A percentile compares a stretch with the other conserved stretches of the same genome.
Evolutionary conservation across 768 basidiomycete species (phyloP).

Genomic region (Auriscalpium vulgare): DNA sequence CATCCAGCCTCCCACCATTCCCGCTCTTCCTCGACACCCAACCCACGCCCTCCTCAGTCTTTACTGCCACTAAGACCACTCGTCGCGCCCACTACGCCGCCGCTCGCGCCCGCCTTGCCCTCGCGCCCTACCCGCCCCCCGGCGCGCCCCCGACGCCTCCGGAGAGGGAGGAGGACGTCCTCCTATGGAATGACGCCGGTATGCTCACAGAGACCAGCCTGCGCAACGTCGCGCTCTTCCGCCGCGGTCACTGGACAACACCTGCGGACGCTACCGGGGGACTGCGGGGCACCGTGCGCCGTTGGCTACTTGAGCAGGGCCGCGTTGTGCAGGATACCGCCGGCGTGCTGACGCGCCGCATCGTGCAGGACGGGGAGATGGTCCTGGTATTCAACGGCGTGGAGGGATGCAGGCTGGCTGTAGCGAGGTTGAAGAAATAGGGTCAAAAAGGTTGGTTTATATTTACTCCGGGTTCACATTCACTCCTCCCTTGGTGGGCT

Average conservation of each 20-base stretch:
- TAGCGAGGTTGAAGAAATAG: conserved; percentile 1
- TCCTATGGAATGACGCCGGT: conserved; percentile 48
- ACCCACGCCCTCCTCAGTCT: conserved; percentile 45
- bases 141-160: conserved; percentile 6
- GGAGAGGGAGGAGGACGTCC: conserved; percentile 38
- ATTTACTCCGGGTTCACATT: no score
- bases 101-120: conserved; percentile 50
- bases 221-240: conserved; percentile 64
- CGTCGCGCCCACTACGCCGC: conserved; percentile 47
- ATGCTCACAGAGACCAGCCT: conserved; percentile 60
- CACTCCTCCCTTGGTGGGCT: no score
- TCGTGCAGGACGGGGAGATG: conserved; percentile 43
- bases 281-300: conserved; percentile 61
- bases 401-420: conserved; percentile 53
- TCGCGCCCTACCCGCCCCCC: conserved; percentile 14
- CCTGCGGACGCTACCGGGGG: conserved; percentile 56
- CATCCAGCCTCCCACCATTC: conserved; percentile 27
- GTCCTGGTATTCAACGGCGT: conserved; percentile 69
- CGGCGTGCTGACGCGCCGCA: conserved; percentile 19
- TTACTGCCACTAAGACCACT: conserved; percentile 69
- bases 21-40: conserved; percentile 47
- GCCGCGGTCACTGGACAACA: conserved; percentile 53
- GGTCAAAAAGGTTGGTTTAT: no score
- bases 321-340: conserved; percentile 35
- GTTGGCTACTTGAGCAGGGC: conserved; percentile 58